Evolutionary conservation across 2,329 filamentous ascomycete genomes (phyloP).

Genomic region (Zelopaecilomyces penicillatus): DNA sequence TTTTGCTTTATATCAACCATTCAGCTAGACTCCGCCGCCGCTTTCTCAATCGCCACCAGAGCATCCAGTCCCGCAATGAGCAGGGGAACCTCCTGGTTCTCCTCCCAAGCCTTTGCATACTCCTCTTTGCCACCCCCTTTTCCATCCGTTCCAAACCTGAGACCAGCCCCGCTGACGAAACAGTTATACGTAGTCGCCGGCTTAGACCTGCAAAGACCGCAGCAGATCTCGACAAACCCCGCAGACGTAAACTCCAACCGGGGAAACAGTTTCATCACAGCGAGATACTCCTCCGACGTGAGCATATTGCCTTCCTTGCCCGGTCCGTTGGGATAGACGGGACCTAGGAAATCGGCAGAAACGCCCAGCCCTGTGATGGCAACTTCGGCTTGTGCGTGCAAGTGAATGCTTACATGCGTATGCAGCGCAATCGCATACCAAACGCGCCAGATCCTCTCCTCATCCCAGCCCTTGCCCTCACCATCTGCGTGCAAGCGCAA

Average conservation of each 20-base stretch:
- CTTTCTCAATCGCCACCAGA: too few relatives aligned
- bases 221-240: background rate
- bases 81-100: too few relatives aligned
- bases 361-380: too few relatives aligned
- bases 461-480: background rate
- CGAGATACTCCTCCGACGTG: constrained; percentile 1
- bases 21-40: too few relatives aligned
- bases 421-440: constrained; percentile 4
- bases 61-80: too few relatives aligned
- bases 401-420: background rate
- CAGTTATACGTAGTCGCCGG: constrained; percentile 1
- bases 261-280: background rate
- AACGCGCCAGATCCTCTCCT: background rate
- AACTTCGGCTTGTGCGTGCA: background rate
- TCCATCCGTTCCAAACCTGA: background rate
- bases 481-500: background rate
- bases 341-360: too few relatives aligned
- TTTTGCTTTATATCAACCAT: too few relatives aligned
- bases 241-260: background rate
- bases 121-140: background rate
- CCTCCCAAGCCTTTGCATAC: too few relatives aligned
- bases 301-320: background rate
- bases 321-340: background rate
- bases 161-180: background rate
- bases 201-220: background rate